Conservation (phyloP, 2,329 filamentous ascomycete species). For the Chaetomiaceae sp. region DNA sequence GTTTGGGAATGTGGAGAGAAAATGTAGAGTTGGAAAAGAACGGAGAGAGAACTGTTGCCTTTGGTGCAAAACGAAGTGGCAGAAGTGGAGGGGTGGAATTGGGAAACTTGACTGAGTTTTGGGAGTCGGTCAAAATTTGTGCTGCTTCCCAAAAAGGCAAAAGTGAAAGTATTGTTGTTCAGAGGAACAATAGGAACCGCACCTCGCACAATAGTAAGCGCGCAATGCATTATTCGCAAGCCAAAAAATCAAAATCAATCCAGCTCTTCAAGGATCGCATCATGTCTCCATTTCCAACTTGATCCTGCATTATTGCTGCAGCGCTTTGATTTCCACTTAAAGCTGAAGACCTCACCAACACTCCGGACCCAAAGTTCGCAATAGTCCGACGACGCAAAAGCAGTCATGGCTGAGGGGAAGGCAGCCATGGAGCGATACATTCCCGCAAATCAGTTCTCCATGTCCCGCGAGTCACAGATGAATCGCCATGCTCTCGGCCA, state of each 20-base stretch:
- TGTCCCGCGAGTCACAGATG: neutral
- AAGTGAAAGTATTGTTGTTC: neutral
- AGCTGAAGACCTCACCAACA: too few species aligned
- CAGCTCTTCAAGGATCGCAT: too few species aligned
- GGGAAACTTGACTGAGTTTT: neutral
- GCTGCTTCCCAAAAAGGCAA: neutral
- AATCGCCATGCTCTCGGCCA: slow-evolving; percentile 2
- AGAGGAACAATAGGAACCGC: neutral
- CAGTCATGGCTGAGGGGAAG: neutral
- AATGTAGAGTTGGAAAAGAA: neutral
- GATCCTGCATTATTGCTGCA: too few species aligned
- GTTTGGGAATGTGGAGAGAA: neutral
- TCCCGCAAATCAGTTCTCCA: neutral
- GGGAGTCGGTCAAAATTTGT: neutral
- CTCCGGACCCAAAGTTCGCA: too few species aligned
- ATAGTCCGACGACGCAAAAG: too few species aligned
- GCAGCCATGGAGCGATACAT: neutral
- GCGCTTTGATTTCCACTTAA: too few species aligned
- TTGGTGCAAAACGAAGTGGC: too few species aligned
- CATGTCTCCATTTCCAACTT: too few species aligned
- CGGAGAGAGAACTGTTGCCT: too few species aligned
- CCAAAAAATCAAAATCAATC: too few species aligned
- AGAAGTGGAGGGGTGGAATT: neutral
- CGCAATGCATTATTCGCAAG: neutral
- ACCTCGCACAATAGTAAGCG: slow-evolving; percentile 3